These are phyloP conservation scores for Pseudozyma pruni DNA, from an alignment of 1,284 basidiomycete species.

Conservation along the genomic window DNA sequence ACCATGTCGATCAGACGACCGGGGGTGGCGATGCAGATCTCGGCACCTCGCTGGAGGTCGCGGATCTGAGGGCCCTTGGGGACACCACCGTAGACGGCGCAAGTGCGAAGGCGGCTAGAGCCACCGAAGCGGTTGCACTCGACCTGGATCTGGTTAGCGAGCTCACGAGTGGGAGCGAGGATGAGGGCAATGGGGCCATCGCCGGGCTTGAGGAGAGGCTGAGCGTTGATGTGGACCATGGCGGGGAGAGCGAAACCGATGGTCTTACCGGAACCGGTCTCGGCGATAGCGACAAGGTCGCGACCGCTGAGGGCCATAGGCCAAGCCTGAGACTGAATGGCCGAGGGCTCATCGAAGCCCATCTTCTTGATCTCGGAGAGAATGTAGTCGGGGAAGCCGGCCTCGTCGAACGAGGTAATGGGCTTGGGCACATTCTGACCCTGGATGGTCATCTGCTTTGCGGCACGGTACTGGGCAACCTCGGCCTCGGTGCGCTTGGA, in stretches of 20 bases:
- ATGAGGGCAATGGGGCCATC: constrained; percentile 98
- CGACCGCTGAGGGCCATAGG: constrained; percentile 94
- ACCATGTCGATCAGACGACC: constrained; percentile 83
- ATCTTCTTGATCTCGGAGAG: constrained; percentile 91
- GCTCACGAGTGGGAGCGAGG: constrained; percentile 95
- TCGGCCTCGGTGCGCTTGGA: constrained; percentile 82
- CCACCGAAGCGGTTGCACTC: constrained; percentile 98
- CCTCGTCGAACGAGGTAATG: constrained; percentile 90
- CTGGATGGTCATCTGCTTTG: constrained; percentile 91
- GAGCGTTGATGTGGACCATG: constrained; percentile 99
- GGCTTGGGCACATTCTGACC: constrained; percentile 89
- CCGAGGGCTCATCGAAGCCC: constrained; percentile 87
- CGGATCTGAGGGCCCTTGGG: constrained; percentile 98
- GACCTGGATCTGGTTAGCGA: constrained; percentile 98
- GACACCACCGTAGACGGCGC: constrained; percentile 97
- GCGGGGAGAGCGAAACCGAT: constrained; percentile 97
- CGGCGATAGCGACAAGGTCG: constrained; percentile 93
- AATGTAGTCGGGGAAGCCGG: constrained; percentile 95
- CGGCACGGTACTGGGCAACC: constrained; percentile 83
- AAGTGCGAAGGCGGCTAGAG: constrained; percentile 96
- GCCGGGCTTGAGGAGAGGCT: constrained; percentile 90
- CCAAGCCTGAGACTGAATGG: constrained; percentile 99
- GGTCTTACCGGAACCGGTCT: constrained; percentile 74
- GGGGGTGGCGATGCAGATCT: constrained; percentile 89
- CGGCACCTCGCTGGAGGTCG: constrained; percentile 94